Conservation (phyloP, 2,329 filamentous ascomycete species). For the Pseudonectria foliicola region DNA sequence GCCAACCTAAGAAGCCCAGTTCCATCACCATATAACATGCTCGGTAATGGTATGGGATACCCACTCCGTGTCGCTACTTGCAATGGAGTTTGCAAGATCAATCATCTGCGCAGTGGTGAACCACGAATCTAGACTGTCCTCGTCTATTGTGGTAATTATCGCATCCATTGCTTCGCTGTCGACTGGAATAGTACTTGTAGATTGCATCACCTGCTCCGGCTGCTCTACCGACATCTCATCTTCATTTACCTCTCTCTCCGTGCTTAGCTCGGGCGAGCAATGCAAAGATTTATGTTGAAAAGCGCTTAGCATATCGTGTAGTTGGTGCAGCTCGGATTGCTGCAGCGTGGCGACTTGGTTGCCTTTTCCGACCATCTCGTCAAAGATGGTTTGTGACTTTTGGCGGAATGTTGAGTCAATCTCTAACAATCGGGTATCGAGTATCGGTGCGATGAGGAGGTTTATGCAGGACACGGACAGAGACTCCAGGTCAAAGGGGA, state of each 20-base stretch:
- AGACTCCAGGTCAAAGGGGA: slow-evolving; percentile 40
- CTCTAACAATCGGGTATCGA: slow-evolving; percentile 30
- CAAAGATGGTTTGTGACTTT: slow-evolving; percentile 35
- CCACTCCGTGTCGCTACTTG: slow-evolving; percentile 36
- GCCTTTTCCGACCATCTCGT: slow-evolving; percentile 39
- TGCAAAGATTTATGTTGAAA: slow-evolving; percentile 15
- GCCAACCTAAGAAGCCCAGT: too few species aligned
- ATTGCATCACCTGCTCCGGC: background rate
- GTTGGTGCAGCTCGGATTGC: slow-evolving; percentile 37
- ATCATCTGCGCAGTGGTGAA: slow-evolving; percentile 40
- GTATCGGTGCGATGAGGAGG: slow-evolving; percentile 30
- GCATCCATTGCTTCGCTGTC: slow-evolving; percentile 13
- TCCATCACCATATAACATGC: slow-evolving; percentile 33
- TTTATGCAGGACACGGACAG: slow-evolving; percentile 37
- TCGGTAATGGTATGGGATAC: slow-evolving; percentile 39
- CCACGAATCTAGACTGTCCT: slow-evolving; percentile 24
- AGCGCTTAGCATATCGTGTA: slow-evolving; percentile 32
- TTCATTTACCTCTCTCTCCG: slow-evolving; percentile 11
- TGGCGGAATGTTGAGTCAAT: slow-evolving; percentile 30
- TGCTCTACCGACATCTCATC: background rate
- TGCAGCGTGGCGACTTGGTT: slow-evolving; percentile 39
- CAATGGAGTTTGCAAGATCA: slow-evolving; percentile 41
- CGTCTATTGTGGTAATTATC: slow-evolving; percentile 14
- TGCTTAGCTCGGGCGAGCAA: background rate
- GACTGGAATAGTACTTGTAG: slow-evolving; percentile 2